phyloP scores from a whole-genome alignment of 1,139 yeast species.

The Protomyces inouyei region DNA sequence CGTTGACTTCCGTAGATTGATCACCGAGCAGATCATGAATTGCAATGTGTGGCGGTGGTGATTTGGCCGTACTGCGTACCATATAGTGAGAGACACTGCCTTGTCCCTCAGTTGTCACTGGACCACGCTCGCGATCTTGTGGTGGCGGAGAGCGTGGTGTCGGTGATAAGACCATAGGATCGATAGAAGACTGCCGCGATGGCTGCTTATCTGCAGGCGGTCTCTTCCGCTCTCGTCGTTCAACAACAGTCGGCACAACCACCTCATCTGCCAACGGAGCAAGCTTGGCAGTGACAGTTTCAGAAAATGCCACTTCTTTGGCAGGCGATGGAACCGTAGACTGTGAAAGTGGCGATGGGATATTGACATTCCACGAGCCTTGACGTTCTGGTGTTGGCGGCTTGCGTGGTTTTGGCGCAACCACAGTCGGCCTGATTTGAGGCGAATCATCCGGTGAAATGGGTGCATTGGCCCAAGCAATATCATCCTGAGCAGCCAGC shows the following conservation, averaged over 20 bases:
- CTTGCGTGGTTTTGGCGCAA: constrained; percentile 18
- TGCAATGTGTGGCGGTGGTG: constrained; percentile 24
- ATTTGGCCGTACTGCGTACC: constrained; percentile 22
- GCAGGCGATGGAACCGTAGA: constrained; percentile 1
- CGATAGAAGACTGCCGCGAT: constrained; percentile 11
- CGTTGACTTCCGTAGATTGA: constrained; percentile 1
- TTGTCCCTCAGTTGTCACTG: constrained; percentile 12
- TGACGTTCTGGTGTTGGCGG: constrained; percentile 23
- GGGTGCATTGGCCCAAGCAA: constrained; percentile 25
- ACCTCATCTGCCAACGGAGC: constrained; percentile 18
- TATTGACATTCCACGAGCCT: constrained; percentile 6
- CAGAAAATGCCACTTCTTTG: constrained; percentile 15
- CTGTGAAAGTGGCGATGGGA: constrained; percentile 22
- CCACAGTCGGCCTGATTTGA: background rate
- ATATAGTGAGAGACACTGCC: constrained; percentile 23
- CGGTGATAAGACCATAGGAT: constrained; percentile 13
- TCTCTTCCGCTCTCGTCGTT: constrained; percentile 1
- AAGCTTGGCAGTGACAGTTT: constrained; percentile 3
- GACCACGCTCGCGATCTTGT: constrained; percentile 15
- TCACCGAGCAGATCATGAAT: constrained; percentile 22
- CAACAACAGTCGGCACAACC: constrained; percentile 8
- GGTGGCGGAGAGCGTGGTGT: constrained; percentile 24
- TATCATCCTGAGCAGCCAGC: constrained; percentile 17
- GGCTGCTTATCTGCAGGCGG: constrained; percentile 14
- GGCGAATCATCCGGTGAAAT: constrained; percentile 14